Conservation (phyloP, 2,329 filamentous ascomycete species). For the Penicillium decumbens region DNA sequence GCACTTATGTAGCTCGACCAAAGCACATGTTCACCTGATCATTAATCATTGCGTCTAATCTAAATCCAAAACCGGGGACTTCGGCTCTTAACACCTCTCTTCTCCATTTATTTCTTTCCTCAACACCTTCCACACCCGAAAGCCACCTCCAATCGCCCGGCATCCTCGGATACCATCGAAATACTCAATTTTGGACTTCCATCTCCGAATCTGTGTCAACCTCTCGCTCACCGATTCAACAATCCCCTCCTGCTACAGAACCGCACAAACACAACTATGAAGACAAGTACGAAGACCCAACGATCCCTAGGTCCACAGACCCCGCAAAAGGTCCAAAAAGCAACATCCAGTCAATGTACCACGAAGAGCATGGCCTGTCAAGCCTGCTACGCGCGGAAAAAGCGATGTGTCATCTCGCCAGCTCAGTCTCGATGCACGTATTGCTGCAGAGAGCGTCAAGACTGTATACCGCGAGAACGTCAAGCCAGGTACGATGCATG, state of each 20-base stretch:
- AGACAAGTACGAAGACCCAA: not conserved
- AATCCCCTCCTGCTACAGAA: not conserved
- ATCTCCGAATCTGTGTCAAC: not conserved
- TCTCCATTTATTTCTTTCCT: not conserved
- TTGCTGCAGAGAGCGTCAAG: slow-evolving; percentile 4
- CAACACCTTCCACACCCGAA: not conserved
- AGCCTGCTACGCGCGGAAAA: slow-evolving; percentile 8
- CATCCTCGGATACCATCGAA: not conserved
- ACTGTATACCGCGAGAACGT: slow-evolving; percentile 5
- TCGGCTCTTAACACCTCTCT: not conserved
- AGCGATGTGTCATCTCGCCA: slow-evolving; percentile 5
- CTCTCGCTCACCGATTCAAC: not conserved
- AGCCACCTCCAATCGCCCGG: not conserved
- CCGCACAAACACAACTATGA: not conserved
- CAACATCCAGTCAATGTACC: slow-evolving; percentile 1
- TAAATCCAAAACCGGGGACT: not conserved
- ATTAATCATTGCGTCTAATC: not conserved
- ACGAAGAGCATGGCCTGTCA: slow-evolving; percentile 1
- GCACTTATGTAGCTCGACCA: too few species aligned
- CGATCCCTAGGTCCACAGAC: not conserved
- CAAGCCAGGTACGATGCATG: not conserved
- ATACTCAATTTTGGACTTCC: not conserved
- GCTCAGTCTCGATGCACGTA: slow-evolving; percentile 5
- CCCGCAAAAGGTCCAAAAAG: slow-evolving; percentile 4
- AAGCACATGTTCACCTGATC: not conserved